Evolutionary conservation across 495 filamentous ascomycete genomes (phyloP), one percentile per base, ranked within the genome.

Genomic region (Saxophila tyrrhenica): DNA sequence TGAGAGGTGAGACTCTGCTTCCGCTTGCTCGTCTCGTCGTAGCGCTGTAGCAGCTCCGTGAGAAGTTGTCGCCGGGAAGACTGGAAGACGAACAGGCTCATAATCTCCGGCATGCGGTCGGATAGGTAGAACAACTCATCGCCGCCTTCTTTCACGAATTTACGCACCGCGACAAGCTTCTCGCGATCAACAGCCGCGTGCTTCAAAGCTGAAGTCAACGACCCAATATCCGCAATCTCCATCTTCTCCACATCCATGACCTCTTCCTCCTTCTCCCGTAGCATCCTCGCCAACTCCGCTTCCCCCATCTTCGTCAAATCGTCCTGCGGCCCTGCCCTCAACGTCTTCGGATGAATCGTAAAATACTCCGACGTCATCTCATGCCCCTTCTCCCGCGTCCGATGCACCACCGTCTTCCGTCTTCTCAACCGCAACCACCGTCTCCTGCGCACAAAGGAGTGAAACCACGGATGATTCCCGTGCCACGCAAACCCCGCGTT

Each of bases 61-160:
- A 95, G 70, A 2, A 97, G 75, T 49, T 86, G 81, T 60, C 86
- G 79, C 29, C 89, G 79, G 0, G 89, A 94, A 19, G 83, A 78
- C 68, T 97, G 91, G 66, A 94, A 97, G 41, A 97, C 75, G 67
- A 97, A 88, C 55, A 82, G 69, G 1, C 77, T 65, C 85, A 96
- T 90, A 60, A 97, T 87, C 20, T 84, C 78, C 22, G 85, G 85
- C 70, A 97, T 90, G 71, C 73, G 56, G 19, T 29, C 50, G n/a
- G 39, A 50, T 13, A 99, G 69, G 62, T 92, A 88, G 46, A 73
- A 77, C 9, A 96, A 63, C 46, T 96, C 90, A 10, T 91, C 86
- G 2, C 83, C 82, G 21, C 81, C 86, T 25, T 89, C 73, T n/a
- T 80, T 70, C 2, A 95, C 67, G 65, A 96, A 99, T 50, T 74